Evolutionary conservation across 1,139 yeast species (phyloP).

Genomic region (Sugiyamaella sp.): DNA sequence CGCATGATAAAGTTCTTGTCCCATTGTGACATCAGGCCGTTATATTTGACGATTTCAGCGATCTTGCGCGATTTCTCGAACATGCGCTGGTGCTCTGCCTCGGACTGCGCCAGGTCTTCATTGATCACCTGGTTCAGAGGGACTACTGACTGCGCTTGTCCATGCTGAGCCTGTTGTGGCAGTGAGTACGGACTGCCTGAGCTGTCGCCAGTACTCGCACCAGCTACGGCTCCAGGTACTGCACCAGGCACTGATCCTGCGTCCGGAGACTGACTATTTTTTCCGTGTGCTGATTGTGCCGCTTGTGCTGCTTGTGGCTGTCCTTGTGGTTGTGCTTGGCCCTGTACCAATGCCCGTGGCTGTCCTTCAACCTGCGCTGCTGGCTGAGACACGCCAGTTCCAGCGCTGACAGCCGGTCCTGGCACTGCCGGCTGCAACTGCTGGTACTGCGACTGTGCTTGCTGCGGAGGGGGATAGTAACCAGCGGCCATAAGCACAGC

Average conservation of each 20-base stretch:
- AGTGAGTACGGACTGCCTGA: slow-evolving; percentile 25
- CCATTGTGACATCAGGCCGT: slow-evolving; percentile 95
- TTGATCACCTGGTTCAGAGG: slow-evolving; percentile 36
- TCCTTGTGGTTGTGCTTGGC: no score
- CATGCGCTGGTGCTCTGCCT: slow-evolving; percentile 45
- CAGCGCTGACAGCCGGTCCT: no score
- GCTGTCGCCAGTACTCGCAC: no score
- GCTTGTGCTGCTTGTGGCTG: no score
- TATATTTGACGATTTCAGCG: slow-evolving; percentile 67
- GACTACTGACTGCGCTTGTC: slow-evolving; percentile 24
- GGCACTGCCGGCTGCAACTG: slow-evolving; percentile 3
- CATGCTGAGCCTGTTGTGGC: slow-evolving; percentile 13
- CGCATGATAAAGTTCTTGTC: slow-evolving; percentile 95
- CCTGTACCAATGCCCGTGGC: no score
- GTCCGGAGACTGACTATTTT: no score
- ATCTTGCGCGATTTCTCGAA: slow-evolving; percentile 60
- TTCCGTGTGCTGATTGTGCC: no score
- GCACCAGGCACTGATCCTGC: no score
- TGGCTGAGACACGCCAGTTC: no score
- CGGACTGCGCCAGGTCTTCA: slow-evolving; percentile 41
- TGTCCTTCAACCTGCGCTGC: neutral
- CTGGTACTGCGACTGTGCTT: neutral
- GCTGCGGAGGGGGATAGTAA: slow-evolving; percentile 23
- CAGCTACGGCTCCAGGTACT: no score
- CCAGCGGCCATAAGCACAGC: slow-evolving; percentile 27